phyloP scores from a whole-genome alignment of 2,329 filamentous ascomycete species.

The Cercospora sesami region DNA sequence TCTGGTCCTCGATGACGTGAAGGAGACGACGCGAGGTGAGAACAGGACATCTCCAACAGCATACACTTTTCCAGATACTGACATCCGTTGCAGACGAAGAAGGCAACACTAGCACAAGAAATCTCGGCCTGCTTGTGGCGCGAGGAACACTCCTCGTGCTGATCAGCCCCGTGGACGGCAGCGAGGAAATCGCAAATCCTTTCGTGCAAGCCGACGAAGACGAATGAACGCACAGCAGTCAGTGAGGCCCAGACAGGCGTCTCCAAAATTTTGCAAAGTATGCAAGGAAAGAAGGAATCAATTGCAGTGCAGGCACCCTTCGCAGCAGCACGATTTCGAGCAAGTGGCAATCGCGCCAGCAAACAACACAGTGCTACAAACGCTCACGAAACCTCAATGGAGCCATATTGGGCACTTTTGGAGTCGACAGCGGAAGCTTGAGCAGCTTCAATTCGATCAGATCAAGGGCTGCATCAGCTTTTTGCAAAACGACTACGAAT shows the following conservation, averaged over 20 bases:
- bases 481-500: background rate
- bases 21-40: constrained; percentile 83
- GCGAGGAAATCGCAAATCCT: constrained; percentile 92
- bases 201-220: constrained; percentile 73
- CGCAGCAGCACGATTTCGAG: background rate
- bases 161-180: constrained; percentile 89
- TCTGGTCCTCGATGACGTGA: constrained; percentile 88
- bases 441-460: background rate
- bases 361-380: background rate
- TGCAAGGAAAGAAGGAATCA: background rate
- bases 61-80: background rate
- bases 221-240: constrained; percentile 20
- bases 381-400: background rate
- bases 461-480: background rate
- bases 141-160: constrained; percentile 89
- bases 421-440: background rate
- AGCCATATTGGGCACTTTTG: background rate
- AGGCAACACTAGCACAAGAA: constrained; percentile 78
- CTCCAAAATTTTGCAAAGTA: background rate
- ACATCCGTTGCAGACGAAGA: constrained; percentile 69
- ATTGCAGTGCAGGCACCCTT: background rate
- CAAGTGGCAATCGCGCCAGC: background rate
- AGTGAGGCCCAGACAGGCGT: background rate
- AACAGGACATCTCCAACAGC: background rate
- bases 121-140: constrained; percentile 83